A percentile compares a stretch with the other conserved stretches of the same genome.
Evolutionary conservation across 2,329 filamentous ascomycete species (phyloP).

Genomic region (Nemania sp.): DNA sequence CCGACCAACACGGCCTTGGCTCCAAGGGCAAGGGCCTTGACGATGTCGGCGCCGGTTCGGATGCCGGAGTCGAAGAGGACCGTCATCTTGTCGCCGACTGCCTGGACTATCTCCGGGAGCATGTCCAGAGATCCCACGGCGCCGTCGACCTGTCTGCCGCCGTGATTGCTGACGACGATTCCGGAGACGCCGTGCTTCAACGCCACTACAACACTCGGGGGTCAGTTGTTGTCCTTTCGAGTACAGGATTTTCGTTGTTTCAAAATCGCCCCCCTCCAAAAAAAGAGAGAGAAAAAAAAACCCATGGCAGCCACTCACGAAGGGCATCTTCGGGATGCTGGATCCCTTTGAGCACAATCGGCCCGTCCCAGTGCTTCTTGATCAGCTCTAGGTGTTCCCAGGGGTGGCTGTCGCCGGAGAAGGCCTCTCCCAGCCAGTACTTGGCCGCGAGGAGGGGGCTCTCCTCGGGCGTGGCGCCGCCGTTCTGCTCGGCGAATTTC

Average conservation of each 20-base stretch:
- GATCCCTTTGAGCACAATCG: conserved; percentile 43
- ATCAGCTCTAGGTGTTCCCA: conserved; percentile 37
- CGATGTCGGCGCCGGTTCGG: conserved; percentile 62
- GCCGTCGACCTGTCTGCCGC: conserved; percentile 61
- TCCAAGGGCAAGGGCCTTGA: conserved; percentile 59
- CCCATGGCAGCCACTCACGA: too few relatives aligned
- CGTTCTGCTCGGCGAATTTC: conserved; percentile 57
- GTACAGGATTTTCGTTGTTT: background rate
- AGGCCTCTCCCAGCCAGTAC: conserved; percentile 37
- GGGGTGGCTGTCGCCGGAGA: conserved; percentile 35
- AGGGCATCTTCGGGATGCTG: conserved; percentile 40
- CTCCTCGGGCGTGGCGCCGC: conserved; percentile 52
- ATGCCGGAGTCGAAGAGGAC: conserved; percentile 67
- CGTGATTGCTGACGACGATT: conserved; percentile 63
- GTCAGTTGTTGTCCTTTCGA: background rate
- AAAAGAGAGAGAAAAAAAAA: too few relatives aligned
- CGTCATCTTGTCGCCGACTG: conserved; percentile 61
- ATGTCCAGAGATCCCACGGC: conserved; percentile 59
- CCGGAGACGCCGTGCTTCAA: conserved; percentile 33
- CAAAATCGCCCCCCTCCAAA: too few relatives aligned
- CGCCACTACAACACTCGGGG: conserved; percentile 1
- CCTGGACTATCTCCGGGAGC: conserved; percentile 64
- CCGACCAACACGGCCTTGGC: conserved; percentile 64
- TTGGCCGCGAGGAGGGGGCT: conserved; percentile 45
- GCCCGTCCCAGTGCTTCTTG: conserved; percentile 36